Conservation (phyloP, 176 grass and related monocot species). For the Bolboschoenus planiculmis region DNA sequence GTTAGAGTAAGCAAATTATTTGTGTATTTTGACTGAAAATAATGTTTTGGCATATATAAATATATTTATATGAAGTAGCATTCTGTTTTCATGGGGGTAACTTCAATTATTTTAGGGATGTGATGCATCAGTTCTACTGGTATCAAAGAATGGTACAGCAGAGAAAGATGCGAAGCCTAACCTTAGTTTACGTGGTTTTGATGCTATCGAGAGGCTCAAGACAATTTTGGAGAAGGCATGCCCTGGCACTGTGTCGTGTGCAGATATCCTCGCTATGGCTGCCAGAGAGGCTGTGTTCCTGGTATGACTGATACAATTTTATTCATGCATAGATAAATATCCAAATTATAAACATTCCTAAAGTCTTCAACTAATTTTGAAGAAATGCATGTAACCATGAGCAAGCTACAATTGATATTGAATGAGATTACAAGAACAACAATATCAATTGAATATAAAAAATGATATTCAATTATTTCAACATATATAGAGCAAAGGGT, state of each 20-base stretch:
- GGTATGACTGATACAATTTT: slow-evolving; percentile 9
- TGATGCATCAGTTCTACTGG: slow-evolving; percentile 43
- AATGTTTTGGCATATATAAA: no score
- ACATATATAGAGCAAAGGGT: slow-evolving; percentile 34
- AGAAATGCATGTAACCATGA: no score
- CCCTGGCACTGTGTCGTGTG: slow-evolving; percentile 49
- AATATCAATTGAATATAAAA: not conserved
- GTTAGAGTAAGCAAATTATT: slow-evolving; percentile 22
- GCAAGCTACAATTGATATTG: no score
- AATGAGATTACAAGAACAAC: not conserved
- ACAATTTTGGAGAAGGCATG: slow-evolving; percentile 40
- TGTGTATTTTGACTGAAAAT: no score
- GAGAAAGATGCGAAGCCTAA: slow-evolving; percentile 53
- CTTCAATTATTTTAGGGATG: slow-evolving; percentile 25
- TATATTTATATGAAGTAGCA: not conserved
- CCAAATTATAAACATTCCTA: not conserved
- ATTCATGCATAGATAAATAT: not conserved
- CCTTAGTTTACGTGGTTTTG: slow-evolving; percentile 48
- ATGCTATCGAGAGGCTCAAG: slow-evolving; percentile 52
- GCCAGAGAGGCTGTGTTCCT: slow-evolving; percentile 45
- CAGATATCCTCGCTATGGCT: slow-evolving; percentile 67
- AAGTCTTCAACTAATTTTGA: no score
- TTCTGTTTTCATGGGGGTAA: not conserved
- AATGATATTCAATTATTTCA: not conserved
- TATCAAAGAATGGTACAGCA: slow-evolving; percentile 35